Evolutionary conservation across 2,329 filamentous ascomycete genomes (phyloP).

Genomic region (Ceratocystis smalleyi): DNA sequence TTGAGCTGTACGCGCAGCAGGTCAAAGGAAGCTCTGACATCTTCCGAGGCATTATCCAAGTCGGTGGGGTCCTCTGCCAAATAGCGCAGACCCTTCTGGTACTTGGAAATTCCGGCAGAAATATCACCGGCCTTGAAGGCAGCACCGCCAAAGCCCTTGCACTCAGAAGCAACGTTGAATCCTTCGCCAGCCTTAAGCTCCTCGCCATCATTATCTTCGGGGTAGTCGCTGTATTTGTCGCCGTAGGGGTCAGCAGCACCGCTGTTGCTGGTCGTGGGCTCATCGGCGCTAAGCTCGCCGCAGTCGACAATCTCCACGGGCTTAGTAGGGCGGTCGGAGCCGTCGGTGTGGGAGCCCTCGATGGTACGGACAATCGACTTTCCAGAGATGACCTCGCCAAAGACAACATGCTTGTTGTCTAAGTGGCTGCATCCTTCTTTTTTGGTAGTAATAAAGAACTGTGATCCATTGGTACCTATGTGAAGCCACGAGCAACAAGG

Average conservation of each 20-base stretch:
- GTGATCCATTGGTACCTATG: constrained; percentile 78
- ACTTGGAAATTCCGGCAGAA: constrained; percentile 65
- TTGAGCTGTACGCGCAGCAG: constrained; percentile 71
- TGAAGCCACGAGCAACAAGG: constrained; percentile 10
- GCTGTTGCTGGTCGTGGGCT: constrained; percentile 48
- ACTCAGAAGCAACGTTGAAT: constrained; percentile 62
- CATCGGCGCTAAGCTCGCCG: constrained; percentile 64
- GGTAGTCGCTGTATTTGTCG: constrained; percentile 89
- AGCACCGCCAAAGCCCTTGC: constrained; percentile 85
- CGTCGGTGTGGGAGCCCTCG: constrained; percentile 63
- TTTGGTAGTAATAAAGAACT: constrained; percentile 96
- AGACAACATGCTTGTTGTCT: constrained; percentile 93
- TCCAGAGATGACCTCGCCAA: constrained; percentile 82
- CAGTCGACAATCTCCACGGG: constrained; percentile 68
- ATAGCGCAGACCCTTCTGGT: constrained; percentile 84
- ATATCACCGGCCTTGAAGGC: constrained; percentile 73
- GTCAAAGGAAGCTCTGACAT: constrained; percentile 50
- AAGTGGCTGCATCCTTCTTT: constrained; percentile 64
- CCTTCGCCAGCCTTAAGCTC: constrained; percentile 41
- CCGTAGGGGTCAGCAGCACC: constrained; percentile 66
- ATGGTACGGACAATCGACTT: constrained; percentile 83
- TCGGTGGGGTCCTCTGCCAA: constrained; percentile 64
- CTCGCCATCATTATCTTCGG: constrained; percentile 55
- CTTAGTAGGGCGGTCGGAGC: constrained; percentile 59
- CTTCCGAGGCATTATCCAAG: constrained; percentile 53